A percentile compares a stretch with the other conserved stretches of the same genome.
These are phyloP conservation scores for Pholiota adiposa DNA, from an alignment of 1,284 basidiomycete genomes.

Conservation along the genomic window DNA sequence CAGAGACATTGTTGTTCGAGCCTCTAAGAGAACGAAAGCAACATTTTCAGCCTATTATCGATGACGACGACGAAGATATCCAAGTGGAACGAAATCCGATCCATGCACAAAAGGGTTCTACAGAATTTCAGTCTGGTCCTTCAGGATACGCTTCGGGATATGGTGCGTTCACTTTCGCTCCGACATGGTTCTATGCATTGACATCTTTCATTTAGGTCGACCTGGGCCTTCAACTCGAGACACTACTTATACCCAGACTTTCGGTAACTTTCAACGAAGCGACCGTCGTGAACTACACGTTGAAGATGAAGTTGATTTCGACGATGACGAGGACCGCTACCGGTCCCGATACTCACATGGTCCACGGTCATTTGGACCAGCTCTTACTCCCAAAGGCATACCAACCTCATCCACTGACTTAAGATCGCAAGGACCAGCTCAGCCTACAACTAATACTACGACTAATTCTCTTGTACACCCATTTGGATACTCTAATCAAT, in stretches of 20 bases:
- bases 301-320: conserved; percentile 14
- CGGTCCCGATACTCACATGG: conserved; percentile 14
- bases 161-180: conserved; percentile 1
- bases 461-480: conserved; percentile 8
- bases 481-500: conserved; percentile 5
- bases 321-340: conserved; percentile 14
- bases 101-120: not conserved
- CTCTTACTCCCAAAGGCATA: conserved; percentile 22
- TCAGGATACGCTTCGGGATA: not conserved
- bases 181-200: not conserved
- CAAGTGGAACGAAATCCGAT: not conserved
- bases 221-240: not conserved
- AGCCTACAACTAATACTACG: not conserved
- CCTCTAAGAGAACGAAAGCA: not conserved
- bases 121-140: not conserved
- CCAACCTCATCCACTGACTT: conserved; percentile 1
- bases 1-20: conserved; percentile 20
- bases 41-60: conserved; percentile 18
- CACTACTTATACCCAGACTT: not conserved
- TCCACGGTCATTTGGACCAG: conserved; percentile 14
- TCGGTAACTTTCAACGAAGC: conserved; percentile 3
- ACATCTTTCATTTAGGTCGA: not conserved
- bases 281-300: conserved; percentile 10
- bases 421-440: not conserved
- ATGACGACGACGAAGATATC: conserved; percentile 22